A percentile compares a stretch with the other conserved stretches of the same genome.
These are phyloP conservation scores for Ceratocystis eucalypticola DNA, from an alignment of 2,329 filamentous ascomycete genomes.

Conservation along the genomic window DNA sequence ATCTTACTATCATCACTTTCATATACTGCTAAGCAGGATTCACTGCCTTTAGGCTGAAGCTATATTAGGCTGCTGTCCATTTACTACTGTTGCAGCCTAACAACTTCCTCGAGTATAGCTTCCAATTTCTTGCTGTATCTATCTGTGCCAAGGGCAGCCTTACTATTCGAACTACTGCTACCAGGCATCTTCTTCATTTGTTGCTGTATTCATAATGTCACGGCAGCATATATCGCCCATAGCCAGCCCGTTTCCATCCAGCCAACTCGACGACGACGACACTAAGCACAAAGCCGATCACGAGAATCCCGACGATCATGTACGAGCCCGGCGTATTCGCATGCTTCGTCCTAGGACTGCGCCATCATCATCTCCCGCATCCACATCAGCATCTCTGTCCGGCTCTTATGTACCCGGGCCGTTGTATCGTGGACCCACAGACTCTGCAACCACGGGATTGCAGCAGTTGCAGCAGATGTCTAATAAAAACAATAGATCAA, in stretches of 20 bases:
- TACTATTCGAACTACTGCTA: not conserved
- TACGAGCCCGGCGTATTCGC: not conserved
- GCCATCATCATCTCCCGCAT: conserved; percentile 10
- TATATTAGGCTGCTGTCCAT: not conserved
- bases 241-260: not conserved
- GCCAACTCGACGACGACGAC: not conserved
- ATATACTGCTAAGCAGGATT: not conserved
- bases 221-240: not conserved
- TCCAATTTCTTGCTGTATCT: not conserved
- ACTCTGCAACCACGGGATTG: not conserved
- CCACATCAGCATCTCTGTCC: not conserved
- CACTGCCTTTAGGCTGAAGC: not conserved
- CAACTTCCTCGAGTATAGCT: not conserved
- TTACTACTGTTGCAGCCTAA: not conserved
- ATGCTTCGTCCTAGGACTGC: conserved; percentile 7
- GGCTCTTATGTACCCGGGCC: not conserved
- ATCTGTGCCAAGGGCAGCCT: not conserved
- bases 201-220: conserved; percentile 1
- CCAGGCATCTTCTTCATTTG: not conserved
- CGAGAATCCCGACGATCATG: not conserved
- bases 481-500: conserved; percentile 13
- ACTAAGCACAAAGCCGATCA: not conserved
- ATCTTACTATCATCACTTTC: not conserved
- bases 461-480: conserved; percentile 1
- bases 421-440: not conserved